Evolutionary conservation across 805 yeast species (phyloP), one percentile per base, ranked within the genome.

Genomic region (Myxozyma melibiosi): DNA sequence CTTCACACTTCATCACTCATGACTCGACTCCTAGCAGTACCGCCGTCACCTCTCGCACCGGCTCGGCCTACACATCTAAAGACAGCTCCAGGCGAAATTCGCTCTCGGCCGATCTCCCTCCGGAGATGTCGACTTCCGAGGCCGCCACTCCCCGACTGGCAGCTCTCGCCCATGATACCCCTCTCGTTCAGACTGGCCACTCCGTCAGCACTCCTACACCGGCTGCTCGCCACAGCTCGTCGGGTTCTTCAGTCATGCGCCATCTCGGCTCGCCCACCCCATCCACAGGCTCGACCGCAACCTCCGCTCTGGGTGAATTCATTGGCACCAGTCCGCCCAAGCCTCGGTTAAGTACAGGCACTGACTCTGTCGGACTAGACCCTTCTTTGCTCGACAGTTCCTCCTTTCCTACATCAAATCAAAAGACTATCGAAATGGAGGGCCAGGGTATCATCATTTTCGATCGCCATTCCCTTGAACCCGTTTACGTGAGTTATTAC

Each of bases 381-480:
- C 34, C 50, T 16, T 8, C 22, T 9, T 45, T 40, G 9, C 34
- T 40, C 18, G 50, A 45, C 13, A 31, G 33, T 13, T 45, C 50
- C 4, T 33, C 50, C 6, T n/a, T 22, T 11, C n/a, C 20, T 9
- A 27, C 52, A 14, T n/a, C 34, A 18, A 9, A 28, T 30, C 7
- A 41, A 11, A 45, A 30, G 31, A 41, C 53, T 9, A 27, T 71
- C 1, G 92, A 88, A 63, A 74, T 91, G 38, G 98, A 92, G 70
- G 98, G 97, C 0, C 97, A 92, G 68, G 99, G 99, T 2, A 85
- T 94, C 8, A 71, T 92, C 20, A 85, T 94, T 7, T 86, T 83
- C 62, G 87, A 85, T 67, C 70, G 77, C 2, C 73, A 74, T 35
- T 77, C 84, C 0, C 76, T 79, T 14, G 68, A 79, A 35, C 91